phyloP scores from a whole-genome alignment of 2,329 filamentous ascomycete species.

The Talaromyces sp. region DNA sequence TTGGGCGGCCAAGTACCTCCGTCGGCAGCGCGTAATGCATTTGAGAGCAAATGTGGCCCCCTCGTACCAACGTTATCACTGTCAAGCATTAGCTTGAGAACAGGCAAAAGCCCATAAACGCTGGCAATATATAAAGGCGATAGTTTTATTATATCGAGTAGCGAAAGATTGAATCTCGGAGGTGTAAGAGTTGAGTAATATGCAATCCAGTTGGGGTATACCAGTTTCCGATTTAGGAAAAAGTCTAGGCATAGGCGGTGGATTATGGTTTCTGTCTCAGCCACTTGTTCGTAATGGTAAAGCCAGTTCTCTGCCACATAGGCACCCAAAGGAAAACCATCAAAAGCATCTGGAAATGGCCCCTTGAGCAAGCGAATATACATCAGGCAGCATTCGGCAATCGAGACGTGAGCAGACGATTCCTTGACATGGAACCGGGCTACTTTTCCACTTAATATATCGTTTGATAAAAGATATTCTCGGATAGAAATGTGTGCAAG shows the following conservation, averaged over 20 bases:
- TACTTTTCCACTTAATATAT: neutral
- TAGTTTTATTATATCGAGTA: neutral
- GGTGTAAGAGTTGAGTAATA: neutral
- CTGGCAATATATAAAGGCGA: conserved; percentile 4
- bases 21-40: conserved; percentile 3
- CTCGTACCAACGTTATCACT: conserved; percentile 1
- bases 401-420: neutral
- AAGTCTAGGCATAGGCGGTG: conserved; percentile 6
- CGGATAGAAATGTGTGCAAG: conserved; percentile 8
- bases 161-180: neutral
- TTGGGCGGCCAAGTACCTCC: neutral
- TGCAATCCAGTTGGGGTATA: conserved; percentile 1
- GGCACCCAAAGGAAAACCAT: neutral
- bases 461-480: conserved; percentile 6
- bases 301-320: conserved; percentile 6
- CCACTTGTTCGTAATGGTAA: conserved; percentile 5
- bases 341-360: neutral
- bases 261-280: neutral
- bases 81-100: conserved; percentile 1
- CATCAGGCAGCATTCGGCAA: conserved; percentile 6
- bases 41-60: neutral
- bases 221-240: neutral
- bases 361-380: conserved; percentile 3
- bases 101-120: neutral
- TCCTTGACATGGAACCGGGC: conserved; percentile 2